phyloP scores from a whole-genome alignment of 768 basidiomycete species.

The Mycena albidolilacea region DNA sequence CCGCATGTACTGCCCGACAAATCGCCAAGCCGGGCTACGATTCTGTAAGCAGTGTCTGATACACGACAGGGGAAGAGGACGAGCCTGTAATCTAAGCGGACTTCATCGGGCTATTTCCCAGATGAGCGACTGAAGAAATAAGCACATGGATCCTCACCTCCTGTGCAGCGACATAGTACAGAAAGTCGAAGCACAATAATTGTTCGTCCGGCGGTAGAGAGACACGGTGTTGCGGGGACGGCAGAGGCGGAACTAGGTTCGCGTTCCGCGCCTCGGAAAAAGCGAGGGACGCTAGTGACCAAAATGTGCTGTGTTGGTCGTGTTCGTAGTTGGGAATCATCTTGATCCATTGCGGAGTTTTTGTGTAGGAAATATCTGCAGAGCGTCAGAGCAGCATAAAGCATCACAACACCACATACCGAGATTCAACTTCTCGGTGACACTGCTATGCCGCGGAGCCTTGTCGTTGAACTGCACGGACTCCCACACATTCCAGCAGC shows the following conservation, averaged over 20 bases:
- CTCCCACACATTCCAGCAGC: slow-evolving; percentile 51
- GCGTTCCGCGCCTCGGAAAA: slow-evolving; percentile 37
- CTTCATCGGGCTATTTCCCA: slow-evolving; percentile 46
- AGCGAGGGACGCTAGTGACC: slow-evolving; percentile 42
- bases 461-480: slow-evolving; percentile 5
- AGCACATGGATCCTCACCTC: slow-evolving; percentile 36
- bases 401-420: slow-evolving; percentile 30
- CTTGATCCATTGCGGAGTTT: slow-evolving; percentile 44
- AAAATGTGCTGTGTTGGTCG: slow-evolving; percentile 43
- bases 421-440: slow-evolving; percentile 34
- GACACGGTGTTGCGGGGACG: slow-evolving; percentile 34
- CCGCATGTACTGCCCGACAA: slow-evolving; percentile 49
- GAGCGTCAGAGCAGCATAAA: slow-evolving; percentile 22
- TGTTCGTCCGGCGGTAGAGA: slow-evolving; percentile 43
- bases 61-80: not conserved
- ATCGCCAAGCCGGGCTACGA: slow-evolving; percentile 51
- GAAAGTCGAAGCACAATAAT: slow-evolving; percentile 43
- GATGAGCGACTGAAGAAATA: slow-evolving; percentile 20
- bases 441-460: slow-evolving; percentile 37
- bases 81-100: slow-evolving; percentile 47
- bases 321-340: slow-evolving; percentile 43
- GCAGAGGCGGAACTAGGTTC: slow-evolving; percentile 36
- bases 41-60: slow-evolving; percentile 20
- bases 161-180: slow-evolving; percentile 40
- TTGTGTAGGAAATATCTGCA: slow-evolving; percentile 46